Evolutionary conservation across 2,329 filamentous ascomycete genomes (phyloP), one percentile per base, ranked within the genome.

Genomic region (Fusarium sp.): DNA sequence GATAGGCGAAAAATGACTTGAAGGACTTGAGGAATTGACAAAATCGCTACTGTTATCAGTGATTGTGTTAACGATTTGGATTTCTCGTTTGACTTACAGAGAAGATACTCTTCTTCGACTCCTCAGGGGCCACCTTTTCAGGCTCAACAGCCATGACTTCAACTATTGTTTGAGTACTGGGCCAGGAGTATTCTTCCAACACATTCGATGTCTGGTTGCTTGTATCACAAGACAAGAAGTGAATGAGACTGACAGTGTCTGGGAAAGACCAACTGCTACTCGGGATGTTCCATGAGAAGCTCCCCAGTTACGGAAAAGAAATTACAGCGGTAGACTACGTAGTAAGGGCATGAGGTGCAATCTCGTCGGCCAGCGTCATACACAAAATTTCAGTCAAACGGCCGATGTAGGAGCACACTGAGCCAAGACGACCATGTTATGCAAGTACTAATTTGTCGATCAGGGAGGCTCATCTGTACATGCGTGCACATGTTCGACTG

Each of bases 1-100:
- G 82, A 72, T 81, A 85, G 51, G 41, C 18, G 27, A 72, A 68
- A 22, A 56, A 41, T 12, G 69, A 57, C 34, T 72, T 70, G 55
- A 67, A 8, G 7, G 57, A 63, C 58, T 51, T 22, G 12, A 60
- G 30, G 27, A 40, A 54, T 25, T 51, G 22, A 9, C 2, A 32
- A 24, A 22, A 42, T 47, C n/a, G 24, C 58, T 41, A 54, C 16
- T 37, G 22, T 47, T 13, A 16, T 27, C 18, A 27, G 22, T 20
- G 7, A 18, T 25, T n/a, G 11, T 32, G 13, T n/a, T 16, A 22
- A 22, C 30, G 40, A 30, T 2, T 24, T 12, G 22, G 25, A 37
- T 11, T 30, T 37, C 7, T 41, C 40, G 20, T 25, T 49, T 16
- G 18, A 72, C 69, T 57, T 48, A 72, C 69, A 16, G 65, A 59